These are phyloP conservation scores for Rhizoclosmatium sp. DNA, from an alignment of 192 early-diverging fungal genomes.

Conservation along the genomic window DNA sequence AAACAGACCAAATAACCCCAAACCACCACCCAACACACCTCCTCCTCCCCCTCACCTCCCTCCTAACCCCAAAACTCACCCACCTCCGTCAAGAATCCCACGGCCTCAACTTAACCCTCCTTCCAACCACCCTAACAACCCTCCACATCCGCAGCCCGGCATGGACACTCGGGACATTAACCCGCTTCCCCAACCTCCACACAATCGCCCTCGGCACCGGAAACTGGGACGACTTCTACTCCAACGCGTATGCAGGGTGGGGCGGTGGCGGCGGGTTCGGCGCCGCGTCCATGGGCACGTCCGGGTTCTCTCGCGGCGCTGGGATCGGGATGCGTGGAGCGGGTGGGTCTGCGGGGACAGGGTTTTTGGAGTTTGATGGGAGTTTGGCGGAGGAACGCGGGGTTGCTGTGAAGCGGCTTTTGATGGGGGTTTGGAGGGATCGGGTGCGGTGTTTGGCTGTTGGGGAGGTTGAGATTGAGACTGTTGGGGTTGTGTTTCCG, in stretches of 20 bases:
- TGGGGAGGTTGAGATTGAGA: slow-evolving; percentile 23
- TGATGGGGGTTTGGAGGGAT: slow-evolving; percentile 19
- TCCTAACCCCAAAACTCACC: not conserved
- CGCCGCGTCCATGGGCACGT: not conserved
- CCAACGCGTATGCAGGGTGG: not conserved
- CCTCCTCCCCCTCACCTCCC: not conserved
- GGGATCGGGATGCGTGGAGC: not conserved
- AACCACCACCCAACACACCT: slow-evolving; percentile 9
- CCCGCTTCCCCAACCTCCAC: not conserved
- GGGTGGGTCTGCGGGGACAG: not conserved
- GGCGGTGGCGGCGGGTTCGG: slow-evolving; percentile 4
- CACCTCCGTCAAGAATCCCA: slow-evolving; percentile 29
- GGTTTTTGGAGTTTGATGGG: slow-evolving; percentile 1
- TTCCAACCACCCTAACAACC: not conserved
- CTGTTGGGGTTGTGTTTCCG: slow-evolving; percentile 3
- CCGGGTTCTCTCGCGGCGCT: not conserved
- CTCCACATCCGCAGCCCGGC: slow-evolving; percentile 15
- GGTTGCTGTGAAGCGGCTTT: slow-evolving; percentile 3
- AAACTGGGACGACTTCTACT: slow-evolving; percentile 19
- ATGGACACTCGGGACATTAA: slow-evolving; percentile 1
- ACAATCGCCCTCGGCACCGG: slow-evolving; percentile 17
- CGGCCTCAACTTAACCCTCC: not conserved
- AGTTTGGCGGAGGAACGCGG: not conserved
- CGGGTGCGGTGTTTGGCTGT: slow-evolving; percentile 13
- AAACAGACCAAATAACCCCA: not conserved